Base-by-base conservation (phyloP, 306 rosid genomes). In the Castanospermum australe region DNA sequence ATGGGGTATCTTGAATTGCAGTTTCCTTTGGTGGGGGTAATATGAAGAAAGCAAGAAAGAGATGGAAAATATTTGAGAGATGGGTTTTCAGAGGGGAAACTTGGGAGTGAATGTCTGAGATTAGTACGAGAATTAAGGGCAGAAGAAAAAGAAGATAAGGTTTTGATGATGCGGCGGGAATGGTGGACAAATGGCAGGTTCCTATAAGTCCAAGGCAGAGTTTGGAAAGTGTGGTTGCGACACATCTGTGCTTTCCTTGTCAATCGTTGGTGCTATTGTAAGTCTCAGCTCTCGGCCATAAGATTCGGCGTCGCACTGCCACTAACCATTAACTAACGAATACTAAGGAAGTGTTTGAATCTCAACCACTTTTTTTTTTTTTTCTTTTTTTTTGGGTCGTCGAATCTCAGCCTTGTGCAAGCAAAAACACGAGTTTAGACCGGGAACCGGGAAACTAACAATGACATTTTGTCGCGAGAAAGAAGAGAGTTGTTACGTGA, bases 161-260 rank as follows among this genome's bases (percentile, higher is more conserved):
- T 22, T 24, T 24, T 14, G 2, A 59, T 65, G 60, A 47, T 73
- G 80, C 44, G 82, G 84, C 76, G 32, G 76, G 30, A 69, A 60
- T 24, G 30, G 61, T 10, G 77, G 75, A 81, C 86, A 84, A 17
- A 59, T 78, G 87, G 79, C 65, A 59, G 61, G 48, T 69, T 67
- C 11, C 4, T 41, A 20, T 24, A 68, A 39, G 28, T 25, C 67
- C 14, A 51, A 41, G 54, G 47, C n/a, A 18, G 63, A 28, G 32
- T 1, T 28, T 3, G n/a, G 71, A 52, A 21, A 12, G 22, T 12
- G 50, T 52, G 55, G 44, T 35, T 42, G 3, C 1, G 52, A 77
- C 78, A 79, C n/a, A n/a, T n/a, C n/a, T 8, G 51, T 71, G 73
- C n/a, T n/a, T n/a, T 74, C 28, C 1, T 55, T 54, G 1, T 28